Evolutionary conservation across 495 filamentous ascomycete genomes (phyloP).

Genomic region (Alectoria sarmentosa): DNA sequence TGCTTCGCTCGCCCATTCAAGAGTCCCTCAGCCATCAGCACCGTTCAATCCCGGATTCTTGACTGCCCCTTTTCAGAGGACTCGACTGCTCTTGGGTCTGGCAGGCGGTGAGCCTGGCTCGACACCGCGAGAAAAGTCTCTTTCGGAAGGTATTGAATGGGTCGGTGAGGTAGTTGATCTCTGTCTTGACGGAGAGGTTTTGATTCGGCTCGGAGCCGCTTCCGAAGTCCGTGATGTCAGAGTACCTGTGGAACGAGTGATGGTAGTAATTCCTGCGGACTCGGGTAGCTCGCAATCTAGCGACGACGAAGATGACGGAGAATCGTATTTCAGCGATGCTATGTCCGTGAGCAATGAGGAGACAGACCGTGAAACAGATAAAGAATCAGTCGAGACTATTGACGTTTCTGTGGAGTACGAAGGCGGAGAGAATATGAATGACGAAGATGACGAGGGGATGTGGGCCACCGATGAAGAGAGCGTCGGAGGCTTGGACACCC

Average conservation of each 20-base stretch:
- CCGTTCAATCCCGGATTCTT: neutral
- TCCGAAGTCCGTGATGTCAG: slow-evolving; percentile 42
- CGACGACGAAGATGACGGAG: slow-evolving; percentile 20
- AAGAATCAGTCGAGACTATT: slow-evolving; percentile 25
- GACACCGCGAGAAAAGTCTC: neutral
- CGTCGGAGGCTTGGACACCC: neutral
- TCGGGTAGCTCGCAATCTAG: slow-evolving; percentile 15
- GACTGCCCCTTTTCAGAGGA: neutral
- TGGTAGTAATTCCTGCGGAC: slow-evolving; percentile 32
- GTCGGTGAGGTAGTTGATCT: slow-evolving; percentile 52
- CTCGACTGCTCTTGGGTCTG: slow-evolving; percentile 1
- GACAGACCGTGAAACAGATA: slow-evolving; percentile 25
- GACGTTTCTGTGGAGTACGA: slow-evolving; percentile 36
- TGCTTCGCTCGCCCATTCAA: neutral
- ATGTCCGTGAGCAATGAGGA: slow-evolving; percentile 11
- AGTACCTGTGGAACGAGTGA: slow-evolving; percentile 40
- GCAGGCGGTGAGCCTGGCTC: neutral
- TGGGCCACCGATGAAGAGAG: slow-evolving; percentile 17
- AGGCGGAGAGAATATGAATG: slow-evolving; percentile 33
- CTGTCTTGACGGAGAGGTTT: slow-evolving; percentile 45
- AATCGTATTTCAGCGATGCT: slow-evolving; percentile 12
- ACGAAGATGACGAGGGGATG: slow-evolving; percentile 35
- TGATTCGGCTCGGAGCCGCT: slow-evolving; percentile 45
- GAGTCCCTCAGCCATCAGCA: neutral
- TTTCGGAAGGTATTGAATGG: slow-evolving; percentile 33